These are phyloP conservation scores for Conoideocrella luteorostrata DNA, from an alignment of 2,329 filamentous ascomycete genomes.

Conservation along the genomic window DNA sequence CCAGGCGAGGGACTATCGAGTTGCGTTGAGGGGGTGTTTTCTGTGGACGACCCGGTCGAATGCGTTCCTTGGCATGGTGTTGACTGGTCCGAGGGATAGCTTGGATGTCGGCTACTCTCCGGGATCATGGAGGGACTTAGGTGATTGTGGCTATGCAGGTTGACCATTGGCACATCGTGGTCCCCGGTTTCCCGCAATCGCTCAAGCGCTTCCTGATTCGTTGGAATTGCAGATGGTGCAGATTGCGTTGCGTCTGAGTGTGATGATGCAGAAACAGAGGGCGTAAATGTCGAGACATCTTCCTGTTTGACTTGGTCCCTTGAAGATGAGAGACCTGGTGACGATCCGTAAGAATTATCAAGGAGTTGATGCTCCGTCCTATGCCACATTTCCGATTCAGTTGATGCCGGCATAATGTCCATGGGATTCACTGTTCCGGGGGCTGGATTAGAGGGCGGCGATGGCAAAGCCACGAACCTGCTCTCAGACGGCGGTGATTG, in stretches of 20 bases:
- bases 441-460: conserved; percentile 27
- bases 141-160: conserved; percentile 18
- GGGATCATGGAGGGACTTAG: conserved; percentile 17
- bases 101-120: conserved; percentile 22
- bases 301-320: conserved; percentile 4
- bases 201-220: conserved; percentile 8
- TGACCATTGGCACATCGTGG: conserved; percentile 18
- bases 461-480: conserved; percentile 18
- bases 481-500: conserved; percentile 2
- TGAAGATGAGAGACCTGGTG: conserved; percentile 10
- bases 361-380: conserved; percentile 30
- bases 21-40: conserved; percentile 42
- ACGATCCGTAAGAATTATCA: conserved; percentile 20
- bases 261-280: conserved; percentile 15
- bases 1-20: conserved; percentile 35
- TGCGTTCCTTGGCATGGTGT: conserved; percentile 33
- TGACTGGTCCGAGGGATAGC: conserved; percentile 34
- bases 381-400: conserved; percentile 31
- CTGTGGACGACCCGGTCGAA: conserved; percentile 33
- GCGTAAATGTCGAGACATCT: conserved; percentile 8
- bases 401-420: conserved; percentile 43
- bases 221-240: conserved; percentile 22
- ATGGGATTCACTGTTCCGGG: conserved; percentile 47
- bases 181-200: conserved; percentile 13
- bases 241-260: conserved; percentile 16